Percentiles rank a stretch among this genome's conserved stretches.
These are phyloP conservation scores for Leccinum griseonigrum DNA, from an alignment of 1,284 basidiomycete species.

Conservation along the genomic window DNA sequence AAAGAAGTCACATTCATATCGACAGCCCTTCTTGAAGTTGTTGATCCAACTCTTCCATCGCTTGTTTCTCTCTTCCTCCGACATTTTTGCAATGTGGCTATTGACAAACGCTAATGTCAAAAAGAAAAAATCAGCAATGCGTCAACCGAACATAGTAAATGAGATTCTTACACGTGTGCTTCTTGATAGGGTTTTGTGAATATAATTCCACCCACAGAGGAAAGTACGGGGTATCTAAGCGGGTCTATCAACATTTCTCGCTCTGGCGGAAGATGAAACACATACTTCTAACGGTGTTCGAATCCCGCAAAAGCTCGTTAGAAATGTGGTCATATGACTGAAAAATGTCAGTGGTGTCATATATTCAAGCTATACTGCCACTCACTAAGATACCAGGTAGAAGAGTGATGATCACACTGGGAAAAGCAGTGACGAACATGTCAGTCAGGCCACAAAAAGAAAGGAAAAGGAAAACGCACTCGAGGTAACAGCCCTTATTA, in stretches of 20 bases:
- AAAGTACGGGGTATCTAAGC: slow-evolving; percentile 9
- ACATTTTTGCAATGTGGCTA: background rate
- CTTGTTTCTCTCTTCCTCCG: background rate
- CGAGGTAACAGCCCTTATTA: slow-evolving; percentile 7
- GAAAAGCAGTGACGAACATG: background rate
- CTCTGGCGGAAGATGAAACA: background rate
- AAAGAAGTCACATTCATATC: slow-evolving; percentile 8
- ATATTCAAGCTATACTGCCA: background rate
- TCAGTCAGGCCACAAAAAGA: background rate
- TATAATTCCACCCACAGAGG: background rate
- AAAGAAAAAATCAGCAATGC: background rate
- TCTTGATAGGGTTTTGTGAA: background rate
- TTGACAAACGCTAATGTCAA: slow-evolving; percentile 10
- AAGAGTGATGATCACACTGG: slow-evolving; percentile 12
- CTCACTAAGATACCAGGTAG: slow-evolving; percentile 13
- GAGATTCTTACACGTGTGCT: slow-evolving; percentile 1
- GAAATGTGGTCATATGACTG: slow-evolving; percentile 13
- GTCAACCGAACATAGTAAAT: background rate
- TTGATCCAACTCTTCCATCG: background rate
- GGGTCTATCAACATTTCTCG: background rate
- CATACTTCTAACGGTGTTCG: slow-evolving; percentile 11
- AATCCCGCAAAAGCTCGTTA: background rate
- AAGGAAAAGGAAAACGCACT: slow-evolving; percentile 6
- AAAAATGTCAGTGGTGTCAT: background rate
- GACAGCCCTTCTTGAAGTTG: slow-evolving; percentile 5